These are phyloP conservation scores for Solanum paucissectum DNA, from an alignment of 257 asterid genomes.

Conservation along the genomic window DNA sequence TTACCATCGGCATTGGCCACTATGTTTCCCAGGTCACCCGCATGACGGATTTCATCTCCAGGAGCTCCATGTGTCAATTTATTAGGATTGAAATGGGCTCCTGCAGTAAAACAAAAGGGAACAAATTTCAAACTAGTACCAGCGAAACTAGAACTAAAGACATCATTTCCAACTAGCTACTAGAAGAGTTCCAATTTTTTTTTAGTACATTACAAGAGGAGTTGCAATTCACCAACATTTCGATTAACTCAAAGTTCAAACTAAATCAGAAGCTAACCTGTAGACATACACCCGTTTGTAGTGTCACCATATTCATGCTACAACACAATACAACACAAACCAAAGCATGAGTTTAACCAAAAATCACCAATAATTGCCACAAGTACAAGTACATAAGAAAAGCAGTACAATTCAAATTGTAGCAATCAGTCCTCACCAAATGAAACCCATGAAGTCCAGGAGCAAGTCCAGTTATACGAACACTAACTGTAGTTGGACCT, in stretches of 20 bases:
- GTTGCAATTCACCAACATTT: not conserved
- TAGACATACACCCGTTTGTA: slow-evolving; percentile 91
- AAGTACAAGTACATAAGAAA: not conserved
- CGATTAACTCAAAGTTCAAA: not conserved
- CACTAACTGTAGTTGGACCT: slow-evolving; percentile 90
- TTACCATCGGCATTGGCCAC: slow-evolving; percentile 86
- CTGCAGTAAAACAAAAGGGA: slow-evolving; percentile 19
- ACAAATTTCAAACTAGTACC: not conserved
- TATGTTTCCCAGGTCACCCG: slow-evolving; percentile 99
- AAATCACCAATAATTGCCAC: not conserved
- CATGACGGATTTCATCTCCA: slow-evolving; percentile 85
- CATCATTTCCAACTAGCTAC: not conserved
- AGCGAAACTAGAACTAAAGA: not conserved
- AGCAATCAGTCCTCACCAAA: slow-evolving; percentile 37
- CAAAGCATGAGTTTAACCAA: slow-evolving; percentile 2
- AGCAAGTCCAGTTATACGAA: slow-evolving; percentile 73
- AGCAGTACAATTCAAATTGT: not conserved
- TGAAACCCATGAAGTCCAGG: slow-evolving; percentile 96
- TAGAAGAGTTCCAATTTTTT: not conserved
- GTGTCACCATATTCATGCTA: slow-evolving; percentile 99
- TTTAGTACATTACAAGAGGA: not conserved
- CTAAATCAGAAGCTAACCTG: slow-evolving; percentile 47
- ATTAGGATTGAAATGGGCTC: slow-evolving; percentile 86
- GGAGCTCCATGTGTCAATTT: slow-evolving; percentile 92
- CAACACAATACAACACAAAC: not conserved